Percentiles rank a stretch among this genome's conserved stretches.
These are phyloP conservation scores for Chamaenerion angustifolium DNA, from an alignment of 345 rosid species.

Conservation along the genomic window DNA sequence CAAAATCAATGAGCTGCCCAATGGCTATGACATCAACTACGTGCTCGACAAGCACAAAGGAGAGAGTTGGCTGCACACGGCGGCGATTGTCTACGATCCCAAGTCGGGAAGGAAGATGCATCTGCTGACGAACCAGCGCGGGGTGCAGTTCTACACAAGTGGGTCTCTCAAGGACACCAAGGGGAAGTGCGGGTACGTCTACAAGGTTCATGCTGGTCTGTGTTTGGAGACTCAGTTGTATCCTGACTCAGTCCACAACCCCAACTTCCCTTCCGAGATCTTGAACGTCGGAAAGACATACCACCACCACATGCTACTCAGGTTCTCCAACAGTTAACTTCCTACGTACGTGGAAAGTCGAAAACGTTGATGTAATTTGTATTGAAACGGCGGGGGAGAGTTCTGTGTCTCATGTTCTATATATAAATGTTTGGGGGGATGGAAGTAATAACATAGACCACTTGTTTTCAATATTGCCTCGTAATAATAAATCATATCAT, in stretches of 20 bases:
- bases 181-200: constrained; percentile 63
- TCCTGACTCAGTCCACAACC: constrained; percentile 61
- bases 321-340: constrained; percentile 24
- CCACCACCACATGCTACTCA: constrained; percentile 51
- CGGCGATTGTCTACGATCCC: constrained; percentile 43
- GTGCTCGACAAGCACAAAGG: constrained; percentile 27
- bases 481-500: neutral
- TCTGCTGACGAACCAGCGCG: constrained; percentile 51
- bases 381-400: too few relatives aligned
- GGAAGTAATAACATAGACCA: too few relatives aligned
- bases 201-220: constrained; percentile 45
- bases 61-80: constrained; percentile 23
- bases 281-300: constrained; percentile 42
- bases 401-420: too few relatives aligned
- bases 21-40: constrained; percentile 73
- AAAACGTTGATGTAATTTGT: too few relatives aligned
- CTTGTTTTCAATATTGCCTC: too few relatives aligned
- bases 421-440: too few relatives aligned
- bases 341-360: too few relatives aligned
- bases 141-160: constrained; percentile 70
- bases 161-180: constrained; percentile 29
- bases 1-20: constrained; percentile 32
- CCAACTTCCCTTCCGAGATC: constrained; percentile 62
- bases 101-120: constrained; percentile 65
- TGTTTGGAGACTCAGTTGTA: constrained; percentile 84